phyloP scores from a whole-genome alignment of 768 basidiomycete genomes.

The Gyrodon lividus region DNA sequence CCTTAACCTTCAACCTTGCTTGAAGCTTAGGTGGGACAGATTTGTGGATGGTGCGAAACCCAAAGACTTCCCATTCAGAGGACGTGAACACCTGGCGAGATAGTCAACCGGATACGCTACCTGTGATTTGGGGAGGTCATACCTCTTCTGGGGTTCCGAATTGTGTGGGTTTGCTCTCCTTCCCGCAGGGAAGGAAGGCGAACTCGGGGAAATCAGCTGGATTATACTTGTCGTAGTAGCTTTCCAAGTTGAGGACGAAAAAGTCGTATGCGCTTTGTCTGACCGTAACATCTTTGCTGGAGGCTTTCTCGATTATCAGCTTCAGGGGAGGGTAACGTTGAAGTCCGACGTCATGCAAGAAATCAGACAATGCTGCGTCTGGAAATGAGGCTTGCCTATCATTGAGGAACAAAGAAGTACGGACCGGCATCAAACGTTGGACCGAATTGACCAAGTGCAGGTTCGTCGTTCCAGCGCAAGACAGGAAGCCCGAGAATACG shows the following conservation, averaged over 20 bases:
- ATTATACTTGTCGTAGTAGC: constrained; percentile 55
- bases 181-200: constrained; percentile 74
- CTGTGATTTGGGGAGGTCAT: constrained; percentile 5
- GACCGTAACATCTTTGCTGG: constrained; percentile 45
- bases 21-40: constrained; percentile 45
- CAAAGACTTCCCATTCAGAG: constrained; percentile 61
- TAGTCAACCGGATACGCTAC: background rate
- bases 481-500: constrained; percentile 74
- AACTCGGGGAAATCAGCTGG: constrained; percentile 48
- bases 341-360: constrained; percentile 66
- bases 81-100: constrained; percentile 59
- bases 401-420: too few relatives aligned
- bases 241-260: constrained; percentile 64
- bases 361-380: constrained; percentile 35
- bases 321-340: constrained; percentile 62
- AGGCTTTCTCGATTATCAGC: constrained; percentile 53
- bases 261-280: constrained; percentile 67
- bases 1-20: constrained; percentile 59
- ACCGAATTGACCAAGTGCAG: too few relatives aligned
- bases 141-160: constrained; percentile 70
- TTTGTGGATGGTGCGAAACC: constrained; percentile 63
- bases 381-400: too few relatives aligned
- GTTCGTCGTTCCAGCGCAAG: constrained; percentile 60
- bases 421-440: too few relatives aligned
- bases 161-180: constrained; percentile 37